Conservation (phyloP, 1,284 basidiomycete species). For the Leccinum pseudoinsigne region DNA sequence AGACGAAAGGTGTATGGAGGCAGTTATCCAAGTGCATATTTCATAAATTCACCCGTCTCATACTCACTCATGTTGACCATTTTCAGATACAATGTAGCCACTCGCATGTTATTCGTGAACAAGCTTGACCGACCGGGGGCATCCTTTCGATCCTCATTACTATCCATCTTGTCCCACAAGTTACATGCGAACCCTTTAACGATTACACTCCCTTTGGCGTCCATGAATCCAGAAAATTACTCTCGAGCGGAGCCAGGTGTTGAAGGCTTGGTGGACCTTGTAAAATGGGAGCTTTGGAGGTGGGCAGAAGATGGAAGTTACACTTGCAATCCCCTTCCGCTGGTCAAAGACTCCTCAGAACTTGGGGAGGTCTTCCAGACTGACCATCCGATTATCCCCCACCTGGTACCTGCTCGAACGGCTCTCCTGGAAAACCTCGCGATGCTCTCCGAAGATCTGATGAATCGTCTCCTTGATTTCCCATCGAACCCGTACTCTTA, state of each 20-base stretch:
- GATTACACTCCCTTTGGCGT: slow-evolving; percentile 78
- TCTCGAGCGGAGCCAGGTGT: slow-evolving; percentile 71
- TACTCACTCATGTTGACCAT: slow-evolving; percentile 1
- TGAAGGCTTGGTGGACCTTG: slow-evolving; percentile 75
- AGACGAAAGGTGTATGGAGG: slow-evolving; percentile 87
- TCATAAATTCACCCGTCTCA: not conserved
- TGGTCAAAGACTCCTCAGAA: slow-evolving; percentile 43
- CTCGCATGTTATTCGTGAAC: slow-evolving; percentile 83
- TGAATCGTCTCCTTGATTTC: slow-evolving; percentile 66
- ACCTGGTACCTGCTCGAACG: slow-evolving; percentile 66
- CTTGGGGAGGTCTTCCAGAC: slow-evolving; percentile 46
- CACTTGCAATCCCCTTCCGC: slow-evolving; percentile 53
- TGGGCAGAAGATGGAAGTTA: slow-evolving; percentile 54
- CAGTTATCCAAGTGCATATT: slow-evolving; percentile 75
- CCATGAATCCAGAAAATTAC: slow-evolving; percentile 67
- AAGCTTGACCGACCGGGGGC: slow-evolving; percentile 87
- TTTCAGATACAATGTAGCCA: slow-evolving; percentile 74
- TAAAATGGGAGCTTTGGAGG: slow-evolving; percentile 80
- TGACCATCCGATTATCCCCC: slow-evolving; percentile 63
- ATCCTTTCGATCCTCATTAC: slow-evolving; percentile 68
- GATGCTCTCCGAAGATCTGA: slow-evolving; percentile 77
- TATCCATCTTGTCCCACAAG: slow-evolving; percentile 69
- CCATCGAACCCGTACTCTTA: slow-evolving; percentile 63
- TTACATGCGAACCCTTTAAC: slow-evolving; percentile 75
- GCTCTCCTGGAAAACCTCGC: slow-evolving; percentile 76